A percentile compares a stretch with the other conserved stretches of the same genome.
These are phyloP conservation scores for Chaetothyriales sp. DNA, from an alignment of 2,329 filamentous ascomycete genomes.

Conservation along the genomic window DNA sequence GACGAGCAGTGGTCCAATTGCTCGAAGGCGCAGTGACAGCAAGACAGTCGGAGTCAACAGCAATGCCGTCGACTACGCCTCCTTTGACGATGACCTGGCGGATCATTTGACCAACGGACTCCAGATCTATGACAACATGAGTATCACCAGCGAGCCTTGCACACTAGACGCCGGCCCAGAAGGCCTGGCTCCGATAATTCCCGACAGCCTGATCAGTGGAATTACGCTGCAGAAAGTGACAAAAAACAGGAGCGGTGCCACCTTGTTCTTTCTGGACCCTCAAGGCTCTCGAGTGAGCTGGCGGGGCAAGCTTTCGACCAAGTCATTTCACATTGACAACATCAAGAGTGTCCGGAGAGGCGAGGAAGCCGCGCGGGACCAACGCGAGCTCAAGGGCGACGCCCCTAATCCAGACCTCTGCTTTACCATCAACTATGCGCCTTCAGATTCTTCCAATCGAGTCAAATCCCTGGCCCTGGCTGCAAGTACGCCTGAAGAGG, in stretches of 20 bases:
- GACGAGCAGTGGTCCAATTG: slow-evolving; percentile 76
- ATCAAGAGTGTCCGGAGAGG: slow-evolving; percentile 81
- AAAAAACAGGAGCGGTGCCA: slow-evolving; percentile 61
- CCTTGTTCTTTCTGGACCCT: slow-evolving; percentile 65
- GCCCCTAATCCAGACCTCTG: slow-evolving; percentile 57
- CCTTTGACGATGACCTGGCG: slow-evolving; percentile 7
- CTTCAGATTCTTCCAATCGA: slow-evolving; percentile 60
- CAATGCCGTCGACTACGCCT: slow-evolving; percentile 5
- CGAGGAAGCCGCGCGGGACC: slow-evolving; percentile 74
- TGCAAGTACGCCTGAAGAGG: slow-evolving; percentile 57
- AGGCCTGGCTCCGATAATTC: slow-evolving; percentile 53
- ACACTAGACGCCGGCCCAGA: slow-evolving; percentile 24
- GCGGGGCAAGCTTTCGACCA: slow-evolving; percentile 65
- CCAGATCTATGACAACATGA: slow-evolving; percentile 27
- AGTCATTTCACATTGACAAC: slow-evolving; percentile 87
- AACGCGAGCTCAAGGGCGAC: slow-evolving; percentile 63
- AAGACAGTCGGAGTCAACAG: slow-evolving; percentile 46
- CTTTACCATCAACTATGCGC: slow-evolving; percentile 80
- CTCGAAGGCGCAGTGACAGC: slow-evolving; percentile 79
- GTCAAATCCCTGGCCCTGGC: slow-evolving; percentile 79
- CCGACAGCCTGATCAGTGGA: slow-evolving; percentile 62
- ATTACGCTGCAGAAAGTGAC: slow-evolving; percentile 70
- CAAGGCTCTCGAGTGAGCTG: slow-evolving; percentile 78
- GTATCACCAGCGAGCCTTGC: slow-evolving; percentile 26
- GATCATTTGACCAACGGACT: slow-evolving; percentile 8